Evolutionary conservation across 2,329 filamentous ascomycete species (phyloP).

Genomic region (Monosporascus sp.): DNA sequence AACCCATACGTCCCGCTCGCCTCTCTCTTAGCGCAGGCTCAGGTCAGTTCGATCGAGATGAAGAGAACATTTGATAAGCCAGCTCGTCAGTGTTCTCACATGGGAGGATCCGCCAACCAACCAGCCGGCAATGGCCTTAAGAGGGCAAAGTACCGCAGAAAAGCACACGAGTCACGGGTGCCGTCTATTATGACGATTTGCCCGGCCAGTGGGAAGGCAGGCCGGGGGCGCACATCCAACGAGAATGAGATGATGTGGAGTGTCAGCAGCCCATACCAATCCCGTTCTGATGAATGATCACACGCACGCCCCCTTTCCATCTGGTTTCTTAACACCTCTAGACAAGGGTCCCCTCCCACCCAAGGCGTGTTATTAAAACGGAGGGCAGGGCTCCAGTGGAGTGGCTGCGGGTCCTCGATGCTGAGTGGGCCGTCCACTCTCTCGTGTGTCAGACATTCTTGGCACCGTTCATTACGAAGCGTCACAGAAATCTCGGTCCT

Average conservation of each 20-base stretch:
- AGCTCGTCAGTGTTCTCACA: constrained; percentile 2
- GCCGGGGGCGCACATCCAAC: constrained; percentile 11
- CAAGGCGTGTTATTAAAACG: constrained; percentile 24
- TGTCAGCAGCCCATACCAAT: constrained; percentile 21
- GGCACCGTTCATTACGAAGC: constrained; percentile 46
- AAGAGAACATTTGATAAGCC: not conserved
- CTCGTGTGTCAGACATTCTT: constrained; percentile 47
- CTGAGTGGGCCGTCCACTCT: constrained; percentile 35
- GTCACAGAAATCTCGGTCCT: constrained; percentile 33
- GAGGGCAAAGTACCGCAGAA: constrained; percentile 12
- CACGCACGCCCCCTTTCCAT: constrained; percentile 23
- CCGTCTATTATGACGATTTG: constrained; percentile 27
- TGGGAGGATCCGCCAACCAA: constrained; percentile 17
- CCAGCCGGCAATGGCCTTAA: constrained; percentile 16
- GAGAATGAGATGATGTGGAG: constrained; percentile 22
- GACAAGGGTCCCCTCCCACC: not conserved
- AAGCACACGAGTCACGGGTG: constrained; percentile 30
- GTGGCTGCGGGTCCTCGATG: constrained; percentile 22
- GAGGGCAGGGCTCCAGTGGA: constrained; percentile 21
- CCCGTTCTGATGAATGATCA: constrained; percentile 15
- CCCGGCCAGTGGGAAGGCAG: constrained; percentile 18
- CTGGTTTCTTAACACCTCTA: constrained; percentile 6
- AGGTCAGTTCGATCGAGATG: not conserved
- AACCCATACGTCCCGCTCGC: not conserved
- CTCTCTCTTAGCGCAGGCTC: too few species aligned